Conservation (phyloP, 176 grass and related monocot genomes). For the Themeda triandra region DNA sequence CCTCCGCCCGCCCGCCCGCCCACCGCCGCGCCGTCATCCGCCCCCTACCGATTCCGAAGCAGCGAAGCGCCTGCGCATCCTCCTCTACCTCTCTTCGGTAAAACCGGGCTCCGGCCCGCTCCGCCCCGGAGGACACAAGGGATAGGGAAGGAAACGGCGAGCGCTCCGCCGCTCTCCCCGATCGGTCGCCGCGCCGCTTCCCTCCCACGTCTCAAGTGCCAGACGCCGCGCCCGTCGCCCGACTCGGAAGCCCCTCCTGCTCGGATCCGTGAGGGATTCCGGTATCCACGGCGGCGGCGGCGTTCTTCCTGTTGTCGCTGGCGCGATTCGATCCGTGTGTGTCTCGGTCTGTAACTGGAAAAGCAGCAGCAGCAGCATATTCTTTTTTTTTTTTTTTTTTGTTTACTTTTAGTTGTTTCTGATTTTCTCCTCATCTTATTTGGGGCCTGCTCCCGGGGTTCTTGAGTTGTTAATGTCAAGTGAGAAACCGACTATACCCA, state of each 20-base stretch:
- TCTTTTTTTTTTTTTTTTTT: too few relatives aligned
- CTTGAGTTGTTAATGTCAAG: conserved; percentile 9
- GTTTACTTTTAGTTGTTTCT: background rate
- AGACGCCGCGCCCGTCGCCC: background rate
- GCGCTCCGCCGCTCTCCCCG: background rate
- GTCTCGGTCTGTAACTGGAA: background rate
- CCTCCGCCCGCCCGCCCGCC: background rate
- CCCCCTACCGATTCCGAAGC: background rate
- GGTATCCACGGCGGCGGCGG: background rate
- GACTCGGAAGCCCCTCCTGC: background rate
- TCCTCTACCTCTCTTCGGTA: background rate
- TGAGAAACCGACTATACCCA: background rate
- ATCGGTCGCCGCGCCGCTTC: background rate
- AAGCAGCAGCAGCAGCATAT: background rate
- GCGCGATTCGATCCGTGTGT: background rate
- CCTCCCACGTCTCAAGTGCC: too few relatives aligned
- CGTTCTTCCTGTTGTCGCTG: background rate
- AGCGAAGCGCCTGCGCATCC: background rate
- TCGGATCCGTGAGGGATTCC: background rate
- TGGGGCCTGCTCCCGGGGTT: background rate
- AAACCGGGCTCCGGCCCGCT: background rate
- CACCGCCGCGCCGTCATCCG: background rate
- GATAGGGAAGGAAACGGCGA: background rate
- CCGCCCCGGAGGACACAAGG: background rate
- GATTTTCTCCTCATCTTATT: background rate